These are phyloP conservation scores for Aspergillus sp. DNA, from an alignment of 2,329 filamentous ascomycete species.

Conservation along the genomic window DNA sequence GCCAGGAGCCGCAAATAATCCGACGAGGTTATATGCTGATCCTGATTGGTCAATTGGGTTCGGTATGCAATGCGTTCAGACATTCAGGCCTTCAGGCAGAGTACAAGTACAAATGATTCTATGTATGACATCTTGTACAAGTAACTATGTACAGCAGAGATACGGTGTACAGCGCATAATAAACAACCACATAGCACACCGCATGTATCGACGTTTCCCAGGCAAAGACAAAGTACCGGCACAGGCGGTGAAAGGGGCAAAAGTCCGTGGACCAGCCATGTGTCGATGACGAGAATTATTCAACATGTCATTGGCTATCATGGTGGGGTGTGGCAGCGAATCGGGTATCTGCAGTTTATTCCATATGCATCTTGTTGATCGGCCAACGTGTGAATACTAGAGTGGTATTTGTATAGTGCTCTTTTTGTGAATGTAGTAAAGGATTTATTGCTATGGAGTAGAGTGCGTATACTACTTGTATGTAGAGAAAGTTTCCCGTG, in stretches of 20 bases:
- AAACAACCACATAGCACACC: not conserved
- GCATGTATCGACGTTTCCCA: not conserved
- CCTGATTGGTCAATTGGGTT: not conserved
- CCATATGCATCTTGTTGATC: no score
- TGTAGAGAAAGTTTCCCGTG: no score
- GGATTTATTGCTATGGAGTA: no score
- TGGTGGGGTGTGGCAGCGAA: not conserved
- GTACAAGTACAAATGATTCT: no score
- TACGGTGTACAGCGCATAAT: no score
- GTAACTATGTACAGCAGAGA: not conserved
- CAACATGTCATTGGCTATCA: not conserved
- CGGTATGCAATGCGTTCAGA: no score
- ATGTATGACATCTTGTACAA: no score
- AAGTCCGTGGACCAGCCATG: not conserved
- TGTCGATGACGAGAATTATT: not conserved
- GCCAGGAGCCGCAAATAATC: not conserved
- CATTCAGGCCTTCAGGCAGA: no score
- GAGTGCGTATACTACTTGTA: no score
- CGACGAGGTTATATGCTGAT: not conserved
- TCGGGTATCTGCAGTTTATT: not conserved
- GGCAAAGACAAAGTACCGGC: not conserved
- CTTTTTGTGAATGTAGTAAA: no score
- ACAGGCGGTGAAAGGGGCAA: not conserved
- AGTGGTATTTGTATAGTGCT: no score
- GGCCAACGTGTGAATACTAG: no score